phyloP scores from a whole-genome alignment of 208 protist genomes.

The Endotrypanum monterogeii region DNA sequence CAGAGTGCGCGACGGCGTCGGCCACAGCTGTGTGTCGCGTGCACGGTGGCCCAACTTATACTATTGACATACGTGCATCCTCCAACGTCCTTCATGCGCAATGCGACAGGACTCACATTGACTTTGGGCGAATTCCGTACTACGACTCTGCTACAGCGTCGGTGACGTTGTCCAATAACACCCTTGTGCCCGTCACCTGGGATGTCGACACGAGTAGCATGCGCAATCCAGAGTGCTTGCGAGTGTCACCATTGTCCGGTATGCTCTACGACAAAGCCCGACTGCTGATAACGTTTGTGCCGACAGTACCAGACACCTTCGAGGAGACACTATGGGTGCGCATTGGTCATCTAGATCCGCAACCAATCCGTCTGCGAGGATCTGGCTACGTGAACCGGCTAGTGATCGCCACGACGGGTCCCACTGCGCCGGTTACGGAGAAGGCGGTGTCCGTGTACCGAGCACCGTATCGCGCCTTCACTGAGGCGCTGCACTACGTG shows the following conservation, averaged over 20 bases:
- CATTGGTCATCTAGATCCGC: conserved; percentile 94
- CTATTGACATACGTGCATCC: conserved; percentile 75
- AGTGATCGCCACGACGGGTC: conserved; percentile 27
- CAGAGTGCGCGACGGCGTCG: conserved; percentile 11
- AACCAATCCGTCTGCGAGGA: conserved; percentile 78
- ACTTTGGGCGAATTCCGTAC: conserved; percentile 92
- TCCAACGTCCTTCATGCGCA: conserved; percentile 79
- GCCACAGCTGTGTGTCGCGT: conserved; percentile 90
- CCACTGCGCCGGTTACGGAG: background rate
- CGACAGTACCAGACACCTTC: conserved; percentile 85
- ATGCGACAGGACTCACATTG: conserved; percentile 84
- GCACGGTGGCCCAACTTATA: conserved; percentile 90
- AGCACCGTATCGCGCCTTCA: conserved; percentile 21
- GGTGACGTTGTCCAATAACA: conserved; percentile 90
- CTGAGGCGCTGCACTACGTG: conserved; percentile 20
- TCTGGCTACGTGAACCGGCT: conserved; percentile 73
- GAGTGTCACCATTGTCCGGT: conserved; percentile 77
- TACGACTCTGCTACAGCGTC: conserved; percentile 62
- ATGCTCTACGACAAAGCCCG: conserved; percentile 71
- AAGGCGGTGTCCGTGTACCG: conserved; percentile 13
- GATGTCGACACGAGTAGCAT: conserved; percentile 59
- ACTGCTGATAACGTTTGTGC: conserved; percentile 75
- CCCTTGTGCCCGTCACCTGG: conserved; percentile 88
- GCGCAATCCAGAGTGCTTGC: conserved; percentile 53
- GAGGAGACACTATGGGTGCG: conserved; percentile 83